Percentiles rank a stretch among this genome's conserved stretches.
These are phyloP conservation scores for Phytopythium delawarense DNA, from an alignment of 352 stramenopile species.

Conservation along the genomic window DNA sequence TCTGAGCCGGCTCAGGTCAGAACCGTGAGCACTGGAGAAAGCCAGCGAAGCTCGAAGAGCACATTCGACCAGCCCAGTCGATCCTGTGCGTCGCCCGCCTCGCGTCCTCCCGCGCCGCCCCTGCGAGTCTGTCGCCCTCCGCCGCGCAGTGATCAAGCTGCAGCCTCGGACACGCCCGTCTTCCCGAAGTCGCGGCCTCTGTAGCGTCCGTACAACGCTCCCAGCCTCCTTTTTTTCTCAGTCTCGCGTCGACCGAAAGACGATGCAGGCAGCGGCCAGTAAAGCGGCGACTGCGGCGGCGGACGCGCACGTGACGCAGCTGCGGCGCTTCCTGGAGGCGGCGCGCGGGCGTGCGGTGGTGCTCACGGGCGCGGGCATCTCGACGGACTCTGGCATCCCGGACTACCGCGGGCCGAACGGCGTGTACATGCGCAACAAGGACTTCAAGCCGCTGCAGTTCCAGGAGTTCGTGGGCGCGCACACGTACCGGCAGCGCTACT, in stretches of 20 bases:
- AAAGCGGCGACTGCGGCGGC: conserved; percentile 9
- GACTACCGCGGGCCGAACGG: conserved; percentile 95
- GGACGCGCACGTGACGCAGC: conserved; percentile 25
- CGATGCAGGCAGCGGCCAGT: conserved; percentile 6
- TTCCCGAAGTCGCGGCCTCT: background rate
- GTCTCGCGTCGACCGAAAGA: background rate
- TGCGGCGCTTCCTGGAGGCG: conserved; percentile 54
- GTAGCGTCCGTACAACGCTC: background rate
- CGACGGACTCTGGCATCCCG: conserved; percentile 95
- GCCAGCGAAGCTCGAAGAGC: background rate
- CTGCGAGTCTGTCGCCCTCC: background rate
- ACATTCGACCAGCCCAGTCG: background rate
- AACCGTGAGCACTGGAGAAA: background rate
- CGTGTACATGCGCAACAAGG: conserved; percentile 92
- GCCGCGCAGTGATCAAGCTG: background rate
- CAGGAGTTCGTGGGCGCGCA: conserved; percentile 85
- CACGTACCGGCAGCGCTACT: conserved; percentile 89
- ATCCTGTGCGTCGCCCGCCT: too few relatives aligned
- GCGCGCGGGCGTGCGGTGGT: conserved; percentile 55
- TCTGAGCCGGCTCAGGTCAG: too few relatives aligned
- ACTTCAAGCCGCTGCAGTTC: conserved; percentile 95
- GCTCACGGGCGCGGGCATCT: conserved; percentile 95
- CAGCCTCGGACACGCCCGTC: background rate
- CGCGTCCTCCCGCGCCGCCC: background rate
- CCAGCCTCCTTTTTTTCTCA: background rate